Base-by-base conservation (phyloP, 2,329 filamentous ascomycete species). In the Akanthomyces dipterigenus region DNA sequence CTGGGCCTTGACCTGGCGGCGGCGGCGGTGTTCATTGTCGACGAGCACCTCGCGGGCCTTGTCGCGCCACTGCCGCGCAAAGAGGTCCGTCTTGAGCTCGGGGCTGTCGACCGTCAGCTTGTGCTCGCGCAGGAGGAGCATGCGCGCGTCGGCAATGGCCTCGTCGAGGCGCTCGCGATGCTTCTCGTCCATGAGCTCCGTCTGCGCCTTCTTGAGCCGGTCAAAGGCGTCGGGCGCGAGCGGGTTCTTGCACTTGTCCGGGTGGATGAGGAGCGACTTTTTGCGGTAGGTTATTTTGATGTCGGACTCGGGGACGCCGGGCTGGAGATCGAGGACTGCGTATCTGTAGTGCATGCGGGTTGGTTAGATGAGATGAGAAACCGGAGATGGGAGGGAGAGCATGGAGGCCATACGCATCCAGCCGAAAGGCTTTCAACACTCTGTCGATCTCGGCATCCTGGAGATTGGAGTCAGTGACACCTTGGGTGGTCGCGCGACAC, bases 231-330 rank as follows among this genome's bases (percentile, higher is more conserved):
- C 95, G 3, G 95, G 93, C 0, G 95, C 95, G 54, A 82, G 84
- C 0, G 91, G 88, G 72, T 99, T 98, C 70, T 87, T 87, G 61
- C 95, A 97, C 76, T 99, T 99, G 80, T 99, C 95, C 7, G 95
- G 95, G 79, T 99, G 95, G 79, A 99, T 98, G 54, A 99, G 87
- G 62, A 99, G 88, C n/a, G 95, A 99, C 76, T 97, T 98, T 70
- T 91, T 93, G 80, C 95, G 93, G 78, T 98, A 99, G 67, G 85
- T 85, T 68, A 88, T 80, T 77, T 97, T 98, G 81, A 99, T 98
- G 77, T 98, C 95, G 63, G 91, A 93, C 69, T 98, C 93, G 61
- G 95, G 87, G 22, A 98, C 91, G 71, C 95, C 95, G 3, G 95
- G 95, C 73, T 96, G 92, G 50, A 99, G 89, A 74, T 96, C 95